A percentile compares a stretch with the other conserved stretches of the same genome.
These are phyloP conservation scores for Laetiporus sulphureus DNA, from an alignment of 1,284 basidiomycete genomes.

Conservation along the genomic window DNA sequence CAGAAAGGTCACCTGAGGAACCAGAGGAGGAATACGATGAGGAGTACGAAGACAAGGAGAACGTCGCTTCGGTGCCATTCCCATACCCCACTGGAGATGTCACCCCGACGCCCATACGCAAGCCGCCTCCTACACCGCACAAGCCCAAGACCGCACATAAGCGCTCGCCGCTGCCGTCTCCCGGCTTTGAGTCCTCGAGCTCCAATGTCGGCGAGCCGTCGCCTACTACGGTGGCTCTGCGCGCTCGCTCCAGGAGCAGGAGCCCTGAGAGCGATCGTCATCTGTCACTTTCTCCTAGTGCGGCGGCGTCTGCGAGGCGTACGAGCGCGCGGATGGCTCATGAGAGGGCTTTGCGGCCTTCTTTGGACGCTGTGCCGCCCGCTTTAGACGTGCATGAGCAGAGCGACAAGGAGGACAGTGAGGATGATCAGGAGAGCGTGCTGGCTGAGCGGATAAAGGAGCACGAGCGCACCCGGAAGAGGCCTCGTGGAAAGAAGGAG, in stretches of 20 bases:
- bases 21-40: too few relatives aligned
- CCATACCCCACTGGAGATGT: too few relatives aligned
- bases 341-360: neutral
- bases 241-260: conserved; percentile 2
- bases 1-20: too few relatives aligned
- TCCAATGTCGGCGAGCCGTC: conserved; percentile 6
- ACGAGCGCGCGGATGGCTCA: too few relatives aligned
- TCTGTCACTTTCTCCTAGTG: neutral
- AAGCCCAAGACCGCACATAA: conserved; percentile 16
- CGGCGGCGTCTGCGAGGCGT: too few relatives aligned
- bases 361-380: neutral
- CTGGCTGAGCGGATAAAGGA: neutral
- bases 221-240: neutral
- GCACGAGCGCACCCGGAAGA: conserved; percentile 12
- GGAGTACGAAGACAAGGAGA: conserved; percentile 13
- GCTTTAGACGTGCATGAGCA: neutral
- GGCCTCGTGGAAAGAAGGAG: conserved; percentile 9
- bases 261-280: neutral
- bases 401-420: neutral
- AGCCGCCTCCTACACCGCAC: conserved; percentile 16
- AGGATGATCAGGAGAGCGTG: conserved; percentile 1
- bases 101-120: too few relatives aligned
- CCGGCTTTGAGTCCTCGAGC: conserved; percentile 11
- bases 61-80: conserved; percentile 6
- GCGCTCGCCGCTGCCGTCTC: conserved; percentile 15